Base-by-base conservation (phyloP, 305 asterid genomes). In the Fraxinus ornus region DNA sequence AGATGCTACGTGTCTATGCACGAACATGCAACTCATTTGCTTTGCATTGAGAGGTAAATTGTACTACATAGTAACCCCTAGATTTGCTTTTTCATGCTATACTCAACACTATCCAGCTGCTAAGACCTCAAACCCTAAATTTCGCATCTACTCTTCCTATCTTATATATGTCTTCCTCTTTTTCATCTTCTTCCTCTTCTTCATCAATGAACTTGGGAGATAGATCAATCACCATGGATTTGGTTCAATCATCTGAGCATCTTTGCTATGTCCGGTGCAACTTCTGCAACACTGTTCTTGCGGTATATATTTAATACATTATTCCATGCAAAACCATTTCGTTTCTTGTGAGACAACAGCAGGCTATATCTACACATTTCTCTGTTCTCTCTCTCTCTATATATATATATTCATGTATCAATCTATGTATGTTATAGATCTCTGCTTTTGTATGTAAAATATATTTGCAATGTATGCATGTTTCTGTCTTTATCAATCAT, bases 271-370 rank as follows among this genome's bases (percentile, higher is more conserved):
- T 93, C 79, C 95, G 93, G 7, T 95, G 99, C 95, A 92, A 89
- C 93, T 95, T 89, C 88, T 95, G 99, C 94, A 91, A 81, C 94
- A 95, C 97, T 13, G 96, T 93, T 92, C 97, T 95, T 70, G 99
- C 97, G 92, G 98, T 95, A 92, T 30, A 22, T 26, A 36, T 39
- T 39, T 39, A 39, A 41, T 24, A 37, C 39, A 70, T 76, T 22
- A 21, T 78, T 82, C 47, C 57, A 19, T 49, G 76, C 81, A 81
- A 62, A 35, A 60, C 47, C 12, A n/a, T 4, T 36, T 62, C 12
- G 72, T 62, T 62, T 62, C 72, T 62, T 62, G 72, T 62, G 32
- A 62, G 32, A 62, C 24, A 62, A 9, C 73, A 66, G 73, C 36
- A 66, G n/a, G 73, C 73, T 26, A 24, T 26, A 26, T 66, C 33